Percentiles rank a stretch among this genome's conserved stretches.
These are phyloP conservation scores for Boletus coccyginus DNA, from an alignment of 768 basidiomycete genomes.

Conservation along the genomic window DNA sequence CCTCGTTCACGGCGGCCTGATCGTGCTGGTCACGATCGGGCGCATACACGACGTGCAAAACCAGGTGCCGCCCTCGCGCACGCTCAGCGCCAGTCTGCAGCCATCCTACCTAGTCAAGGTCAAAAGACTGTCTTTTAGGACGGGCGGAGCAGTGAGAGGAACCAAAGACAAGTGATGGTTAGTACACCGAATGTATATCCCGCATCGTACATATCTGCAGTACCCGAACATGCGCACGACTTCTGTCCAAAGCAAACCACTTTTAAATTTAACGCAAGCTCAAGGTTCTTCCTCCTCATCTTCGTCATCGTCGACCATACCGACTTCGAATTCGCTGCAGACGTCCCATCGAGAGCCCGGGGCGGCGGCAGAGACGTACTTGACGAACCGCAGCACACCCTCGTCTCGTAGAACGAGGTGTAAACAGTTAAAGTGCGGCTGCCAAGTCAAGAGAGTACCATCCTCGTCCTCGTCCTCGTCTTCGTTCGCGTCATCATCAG, in stretches of 20 bases:
- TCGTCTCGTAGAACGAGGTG: slow-evolving; percentile 90
- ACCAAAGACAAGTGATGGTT: too few relatives aligned
- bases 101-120: slow-evolving; percentile 63
- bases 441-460: slow-evolving; percentile 79
- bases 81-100: slow-evolving; percentile 72
- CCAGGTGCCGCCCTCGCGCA: slow-evolving; percentile 80
- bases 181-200: too few relatives aligned
- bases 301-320: slow-evolving; percentile 64
- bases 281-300: slow-evolving; percentile 26
- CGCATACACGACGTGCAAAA: slow-evolving; percentile 45
- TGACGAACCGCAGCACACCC: slow-evolving; percentile 91
- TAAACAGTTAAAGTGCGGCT: slow-evolving; percentile 87
- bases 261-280: background rate
- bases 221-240: background rate
- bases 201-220: background rate
- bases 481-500: slow-evolving; percentile 19
- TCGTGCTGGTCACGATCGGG: slow-evolving; percentile 9
- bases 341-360: slow-evolving; percentile 93
- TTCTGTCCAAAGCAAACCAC: background rate
- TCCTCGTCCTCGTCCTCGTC: slow-evolving; percentile 46
- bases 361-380: slow-evolving; percentile 89
- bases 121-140: slow-evolving; percentile 69
- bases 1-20: slow-evolving; percentile 8
- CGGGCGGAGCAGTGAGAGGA: background rate
- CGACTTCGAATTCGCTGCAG: slow-evolving; percentile 89